Percentiles rank a stretch among this genome's conserved stretches.
phyloP scores from a whole-genome alignment of 1,284 basidiomycete species.

The Pseudozyma thailandica region DNA sequence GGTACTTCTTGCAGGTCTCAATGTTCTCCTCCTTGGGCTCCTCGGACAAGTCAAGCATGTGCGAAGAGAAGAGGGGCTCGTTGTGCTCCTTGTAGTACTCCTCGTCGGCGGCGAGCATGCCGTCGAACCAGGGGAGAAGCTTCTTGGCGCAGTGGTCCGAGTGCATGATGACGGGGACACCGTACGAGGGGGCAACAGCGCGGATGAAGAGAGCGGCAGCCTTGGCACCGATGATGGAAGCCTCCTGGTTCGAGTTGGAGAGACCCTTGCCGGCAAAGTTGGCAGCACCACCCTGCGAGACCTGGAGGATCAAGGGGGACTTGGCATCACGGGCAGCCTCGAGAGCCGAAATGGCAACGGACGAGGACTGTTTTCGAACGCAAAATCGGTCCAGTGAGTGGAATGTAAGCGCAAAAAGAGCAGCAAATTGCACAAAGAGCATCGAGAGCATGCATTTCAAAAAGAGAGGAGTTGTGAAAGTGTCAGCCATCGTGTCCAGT shows the following conservation, averaged over 20 bases:
- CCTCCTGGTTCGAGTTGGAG: constrained; percentile 93
- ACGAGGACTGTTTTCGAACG: constrained; percentile 47
- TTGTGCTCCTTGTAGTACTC: constrained; percentile 88
- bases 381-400: background rate
- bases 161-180: constrained; percentile 90
- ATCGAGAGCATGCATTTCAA: no score
- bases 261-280: constrained; percentile 98
- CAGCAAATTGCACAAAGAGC: no score
- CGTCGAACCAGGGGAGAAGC: constrained; percentile 99
- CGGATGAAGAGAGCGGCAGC: constrained; percentile 94
- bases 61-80: constrained; percentile 95
- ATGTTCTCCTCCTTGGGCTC: constrained; percentile 99
- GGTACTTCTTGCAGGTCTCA: constrained; percentile 90
- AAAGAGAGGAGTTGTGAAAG: no score
- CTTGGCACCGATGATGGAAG: constrained; percentile 90
- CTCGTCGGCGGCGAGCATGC: constrained; percentile 97
- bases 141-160: constrained; percentile 99
- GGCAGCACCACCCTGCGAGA: constrained; percentile 95
- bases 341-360: constrained; percentile 64
- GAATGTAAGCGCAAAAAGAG: background rate
- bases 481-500: no score
- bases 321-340: constrained; percentile 78
- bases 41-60: constrained; percentile 99
- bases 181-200: constrained; percentile 75
- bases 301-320: constrained; percentile 96